Evolutionary conservation across 2,329 filamentous ascomycete genomes (phyloP).

Genomic region (Venturiaceae sp.): DNA sequence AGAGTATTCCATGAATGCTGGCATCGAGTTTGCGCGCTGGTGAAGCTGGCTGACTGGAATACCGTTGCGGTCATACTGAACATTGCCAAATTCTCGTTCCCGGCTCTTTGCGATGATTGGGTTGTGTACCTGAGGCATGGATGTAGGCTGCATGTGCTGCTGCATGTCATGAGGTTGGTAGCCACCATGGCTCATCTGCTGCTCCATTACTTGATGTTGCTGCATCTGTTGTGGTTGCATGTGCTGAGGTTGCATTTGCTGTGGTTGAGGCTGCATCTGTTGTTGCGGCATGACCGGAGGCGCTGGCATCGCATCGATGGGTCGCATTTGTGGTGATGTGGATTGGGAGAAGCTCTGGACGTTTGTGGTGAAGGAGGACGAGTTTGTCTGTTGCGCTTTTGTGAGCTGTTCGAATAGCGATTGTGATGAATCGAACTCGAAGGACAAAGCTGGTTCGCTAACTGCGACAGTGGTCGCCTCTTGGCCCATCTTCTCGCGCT

Average conservation of each 20-base stretch:
- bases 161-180: conserved; percentile 47
- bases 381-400: conserved; percentile 97
- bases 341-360: conserved; percentile 63
- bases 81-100: conserved; percentile 60
- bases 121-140: conserved; percentile 62
- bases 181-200: conserved; percentile 28
- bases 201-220: conserved; percentile 15
- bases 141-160: conserved; percentile 38
- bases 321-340: conserved; percentile 70
- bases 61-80: conserved; percentile 88
- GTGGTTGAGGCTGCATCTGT: conserved; percentile 1
- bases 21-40: conserved; percentile 97
- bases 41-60: conserved; percentile 74
- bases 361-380: conserved; percentile 86
- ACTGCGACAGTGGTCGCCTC: conserved; percentile 95
- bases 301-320: conserved; percentile 89
- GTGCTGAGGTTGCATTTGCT: conserved; percentile 27
- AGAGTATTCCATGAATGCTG: conserved; percentile 95
- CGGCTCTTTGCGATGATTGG: conserved; percentile 68
- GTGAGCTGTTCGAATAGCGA: conserved; percentile 99
- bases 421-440: conserved; percentile 98
- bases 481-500: conserved; percentile 99
- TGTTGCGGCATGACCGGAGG: conserved; percentile 66
- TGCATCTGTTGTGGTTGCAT: conserved; percentile 22
- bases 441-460: conserved; percentile 92